Evolutionary conservation across 345 rosid species (phyloP).

Genomic region (Populus alba): DNA sequence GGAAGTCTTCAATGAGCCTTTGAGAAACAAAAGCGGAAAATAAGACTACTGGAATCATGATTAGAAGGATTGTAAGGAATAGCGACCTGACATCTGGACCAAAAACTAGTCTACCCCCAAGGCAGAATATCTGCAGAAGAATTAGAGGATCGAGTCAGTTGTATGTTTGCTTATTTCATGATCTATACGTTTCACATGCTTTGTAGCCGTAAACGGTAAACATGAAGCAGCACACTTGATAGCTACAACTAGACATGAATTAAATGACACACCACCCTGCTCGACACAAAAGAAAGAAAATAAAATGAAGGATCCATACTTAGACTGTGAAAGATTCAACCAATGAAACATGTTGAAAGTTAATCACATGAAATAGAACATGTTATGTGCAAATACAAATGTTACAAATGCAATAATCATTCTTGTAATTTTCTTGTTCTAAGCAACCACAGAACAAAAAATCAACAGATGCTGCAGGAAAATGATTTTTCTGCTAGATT

Average conservation of each 20-base stretch:
- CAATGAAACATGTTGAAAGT: not conserved
- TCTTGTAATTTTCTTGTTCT: not conserved
- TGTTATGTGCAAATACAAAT: not conserved
- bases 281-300: not conserved
- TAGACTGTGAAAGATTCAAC: not conserved
- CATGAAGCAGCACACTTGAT: not conserved
- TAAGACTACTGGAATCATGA: slow-evolving; percentile 57
- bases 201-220: not conserved
- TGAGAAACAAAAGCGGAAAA: slow-evolving; percentile 69
- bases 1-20: slow-evolving; percentile 48
- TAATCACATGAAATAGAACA: not conserved
- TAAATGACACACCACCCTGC: not conserved
- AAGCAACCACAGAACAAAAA: not conserved
- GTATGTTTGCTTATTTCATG: not conserved
- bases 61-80: slow-evolving; percentile 59
- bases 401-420: not conserved
- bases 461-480: not conserved
- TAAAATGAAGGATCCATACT: not conserved
- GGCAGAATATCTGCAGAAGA: slow-evolving; percentile 64
- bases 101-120: slow-evolving; percentile 74
- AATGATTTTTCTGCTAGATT: not conserved
- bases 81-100: slow-evolving; percentile 87
- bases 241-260: not conserved
- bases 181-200: not conserved
- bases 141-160: slow-evolving; percentile 6